Percentiles rank a stretch among this genome's conserved stretches.
Evolutionary conservation across 2,329 filamentous ascomycete species (phyloP).

Genomic region (Aspergillus floridensis): DNA sequence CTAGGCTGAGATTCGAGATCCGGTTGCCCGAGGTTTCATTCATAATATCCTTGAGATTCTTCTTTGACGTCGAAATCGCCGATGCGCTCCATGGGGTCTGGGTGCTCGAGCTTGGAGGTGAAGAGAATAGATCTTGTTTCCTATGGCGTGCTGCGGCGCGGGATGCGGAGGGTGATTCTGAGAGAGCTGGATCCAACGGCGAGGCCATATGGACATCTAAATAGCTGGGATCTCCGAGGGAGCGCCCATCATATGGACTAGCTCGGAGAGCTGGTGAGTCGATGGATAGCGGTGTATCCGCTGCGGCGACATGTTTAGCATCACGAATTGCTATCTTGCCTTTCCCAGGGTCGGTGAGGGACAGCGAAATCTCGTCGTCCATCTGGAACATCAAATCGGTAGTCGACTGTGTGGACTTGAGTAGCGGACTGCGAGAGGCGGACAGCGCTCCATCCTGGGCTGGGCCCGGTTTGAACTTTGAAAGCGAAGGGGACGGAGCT

Average conservation of each 20-base stretch:
- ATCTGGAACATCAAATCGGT: conserved; percentile 89
- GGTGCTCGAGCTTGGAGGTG: conserved; percentile 25
- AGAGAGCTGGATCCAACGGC: conserved; percentile 15
- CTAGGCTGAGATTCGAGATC: conserved; percentile 54
- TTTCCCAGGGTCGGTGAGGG: conserved; percentile 26
- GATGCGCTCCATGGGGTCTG: conserved; percentile 54
- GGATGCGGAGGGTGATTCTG: conserved; percentile 26
- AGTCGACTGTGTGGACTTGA: conserved; percentile 66
- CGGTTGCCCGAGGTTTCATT: conserved; percentile 54
- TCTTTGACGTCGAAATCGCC: conserved; percentile 58
- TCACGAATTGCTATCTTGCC: conserved; percentile 30
- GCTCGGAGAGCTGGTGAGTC: conserved; percentile 27
- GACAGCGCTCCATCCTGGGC: conserved; percentile 43
- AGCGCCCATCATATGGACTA: conserved; percentile 27
- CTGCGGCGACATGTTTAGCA: conserved; percentile 14
- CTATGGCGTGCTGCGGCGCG: conserved; percentile 19
- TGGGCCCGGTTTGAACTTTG: conserved; percentile 40
- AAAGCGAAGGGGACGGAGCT: conserved; percentile 46
- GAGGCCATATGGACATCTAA: conserved; percentile 32
- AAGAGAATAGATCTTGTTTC: conserved; percentile 25
- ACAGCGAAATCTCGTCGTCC: conserved; percentile 68
- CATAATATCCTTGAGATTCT: conserved; percentile 78
- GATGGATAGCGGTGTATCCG: conserved; percentile 20
- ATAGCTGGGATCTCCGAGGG: conserved; percentile 26
- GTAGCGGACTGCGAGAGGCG: conserved; percentile 60